Evolutionary conservation across 176 grass and related monocot species (phyloP).

Genomic region (Carex scoparia): DNA sequence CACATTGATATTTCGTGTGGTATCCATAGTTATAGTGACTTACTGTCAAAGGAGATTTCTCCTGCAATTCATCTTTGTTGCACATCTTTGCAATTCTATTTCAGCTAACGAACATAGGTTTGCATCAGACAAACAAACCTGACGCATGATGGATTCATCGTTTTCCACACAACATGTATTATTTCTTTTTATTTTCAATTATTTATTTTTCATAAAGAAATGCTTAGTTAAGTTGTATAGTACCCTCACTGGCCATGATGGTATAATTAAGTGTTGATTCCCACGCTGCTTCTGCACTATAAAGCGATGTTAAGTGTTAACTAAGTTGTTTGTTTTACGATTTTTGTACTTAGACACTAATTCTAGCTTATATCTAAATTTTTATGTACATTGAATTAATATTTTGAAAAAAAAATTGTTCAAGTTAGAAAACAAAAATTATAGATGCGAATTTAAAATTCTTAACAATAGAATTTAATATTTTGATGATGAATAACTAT

Average conservation of each 20-base stretch:
- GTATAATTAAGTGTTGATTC: background rate
- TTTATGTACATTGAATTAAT: too few species aligned
- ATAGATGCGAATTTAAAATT: too few species aligned
- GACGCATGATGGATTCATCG: background rate
- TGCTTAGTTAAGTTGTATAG: background rate
- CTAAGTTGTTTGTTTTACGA: too few species aligned
- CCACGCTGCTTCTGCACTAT: too few species aligned
- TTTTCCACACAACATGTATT: background rate
- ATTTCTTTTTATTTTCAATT: background rate
- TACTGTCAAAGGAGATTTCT: constrained; percentile 68
- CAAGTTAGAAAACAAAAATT: too few species aligned
- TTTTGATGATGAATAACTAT: too few species aligned
- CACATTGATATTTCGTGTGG: background rate
- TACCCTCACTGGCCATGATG: background rate
- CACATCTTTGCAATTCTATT: background rate
- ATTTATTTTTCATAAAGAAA: background rate
- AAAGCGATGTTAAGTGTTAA: too few species aligned
- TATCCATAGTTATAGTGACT: background rate
- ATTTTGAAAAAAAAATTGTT: too few species aligned
- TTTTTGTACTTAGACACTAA: too few species aligned
- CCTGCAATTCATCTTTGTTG: constrained; percentile 50
- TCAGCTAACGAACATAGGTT: background rate
- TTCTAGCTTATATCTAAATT: too few species aligned
- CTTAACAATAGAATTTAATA: too few species aligned
- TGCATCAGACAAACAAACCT: background rate